Conservation (phyloP, 208 protist species). For the Leishmania tropica region DNA sequence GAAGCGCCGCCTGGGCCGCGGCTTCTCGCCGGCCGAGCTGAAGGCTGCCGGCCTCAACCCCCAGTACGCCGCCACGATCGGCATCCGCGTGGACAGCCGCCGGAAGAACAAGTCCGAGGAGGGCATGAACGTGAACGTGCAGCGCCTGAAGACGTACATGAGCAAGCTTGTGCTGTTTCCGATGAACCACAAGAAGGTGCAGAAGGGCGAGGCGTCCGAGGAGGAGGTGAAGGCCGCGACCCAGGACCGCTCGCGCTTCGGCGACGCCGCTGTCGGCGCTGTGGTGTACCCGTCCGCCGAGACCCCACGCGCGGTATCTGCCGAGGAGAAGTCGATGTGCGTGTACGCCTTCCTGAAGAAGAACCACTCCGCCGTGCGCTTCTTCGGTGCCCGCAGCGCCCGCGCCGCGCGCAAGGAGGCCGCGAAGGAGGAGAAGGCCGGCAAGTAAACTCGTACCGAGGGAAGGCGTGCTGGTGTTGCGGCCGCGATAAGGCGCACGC, state of each 20-base stretch:
- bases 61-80: constrained; percentile 93
- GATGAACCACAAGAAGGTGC: constrained; percentile 84
- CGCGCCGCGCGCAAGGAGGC: constrained; percentile 82
- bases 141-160: constrained; percentile 97
- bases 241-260: constrained; percentile 79
- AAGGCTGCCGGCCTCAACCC: constrained; percentile 91
- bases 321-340: constrained; percentile 88
- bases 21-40: constrained; percentile 97
- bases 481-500: not conserved
- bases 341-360: constrained; percentile 93
- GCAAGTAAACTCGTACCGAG: constrained; percentile 45
- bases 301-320: constrained; percentile 80
- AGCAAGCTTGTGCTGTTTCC: constrained; percentile 96
- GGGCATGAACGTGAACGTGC: constrained; percentile 93
- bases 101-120: constrained; percentile 96
- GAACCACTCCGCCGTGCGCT: constrained; percentile 91
- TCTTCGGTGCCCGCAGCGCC: constrained; percentile 90
- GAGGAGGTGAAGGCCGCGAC: constrained; percentile 72
- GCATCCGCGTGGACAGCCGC: constrained; percentile 97
- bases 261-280: constrained; percentile 69
- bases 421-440: constrained; percentile 73
- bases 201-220: constrained; percentile 78
- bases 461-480: not conserved
- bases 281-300: constrained; percentile 54
- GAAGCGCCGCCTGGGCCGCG: constrained; percentile 94